Evolutionary conservation across 305 asterid genomes (phyloP).

Genomic region (Ilex paraguariensis): DNA sequence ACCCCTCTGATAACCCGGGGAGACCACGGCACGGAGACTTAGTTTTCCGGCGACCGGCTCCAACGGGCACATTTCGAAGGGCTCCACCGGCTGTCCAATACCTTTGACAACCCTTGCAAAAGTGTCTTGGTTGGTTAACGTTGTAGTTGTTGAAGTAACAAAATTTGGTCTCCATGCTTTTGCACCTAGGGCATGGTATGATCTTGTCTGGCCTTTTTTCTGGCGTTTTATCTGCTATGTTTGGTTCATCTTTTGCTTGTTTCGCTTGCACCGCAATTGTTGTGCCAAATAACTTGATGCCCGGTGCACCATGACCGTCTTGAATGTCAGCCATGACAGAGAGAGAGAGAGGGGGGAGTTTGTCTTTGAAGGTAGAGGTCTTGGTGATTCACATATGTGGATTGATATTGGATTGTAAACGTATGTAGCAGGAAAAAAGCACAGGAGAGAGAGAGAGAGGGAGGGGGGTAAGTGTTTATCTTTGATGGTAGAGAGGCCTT

Average conservation of each 20-base stretch:
- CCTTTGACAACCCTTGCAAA: conserved; percentile 79
- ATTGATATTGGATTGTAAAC: no score
- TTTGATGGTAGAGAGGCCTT: no score
- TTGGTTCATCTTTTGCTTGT: conserved; percentile 17
- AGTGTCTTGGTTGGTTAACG: conserved; percentile 90
- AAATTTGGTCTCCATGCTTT: conserved; percentile 82
- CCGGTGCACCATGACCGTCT: conserved; percentile 28
- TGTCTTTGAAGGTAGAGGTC: no score
- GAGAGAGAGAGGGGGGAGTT: background rate
- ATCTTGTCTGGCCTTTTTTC: conserved; percentile 67
- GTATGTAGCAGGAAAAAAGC: no score
- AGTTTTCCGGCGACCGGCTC: conserved; percentile 83
- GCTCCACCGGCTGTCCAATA: conserved; percentile 99
- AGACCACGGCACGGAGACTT: conserved; percentile 46
- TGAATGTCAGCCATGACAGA: conserved; percentile 46
- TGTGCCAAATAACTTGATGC: conserved; percentile 85
- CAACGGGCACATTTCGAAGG: conserved; percentile 77
- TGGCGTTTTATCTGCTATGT: conserved; percentile 1
- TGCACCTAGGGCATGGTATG: conserved; percentile 83
- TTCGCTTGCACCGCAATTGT: conserved; percentile 41
- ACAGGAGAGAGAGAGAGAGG: background rate
- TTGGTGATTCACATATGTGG: no score
- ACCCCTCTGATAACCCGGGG: conserved; percentile 31
- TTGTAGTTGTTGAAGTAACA: conserved; percentile 93
- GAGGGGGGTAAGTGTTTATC: no score